Conservation (phyloP, 1,139 yeast genomes). For the Lodderomyces margitis region DNA sequence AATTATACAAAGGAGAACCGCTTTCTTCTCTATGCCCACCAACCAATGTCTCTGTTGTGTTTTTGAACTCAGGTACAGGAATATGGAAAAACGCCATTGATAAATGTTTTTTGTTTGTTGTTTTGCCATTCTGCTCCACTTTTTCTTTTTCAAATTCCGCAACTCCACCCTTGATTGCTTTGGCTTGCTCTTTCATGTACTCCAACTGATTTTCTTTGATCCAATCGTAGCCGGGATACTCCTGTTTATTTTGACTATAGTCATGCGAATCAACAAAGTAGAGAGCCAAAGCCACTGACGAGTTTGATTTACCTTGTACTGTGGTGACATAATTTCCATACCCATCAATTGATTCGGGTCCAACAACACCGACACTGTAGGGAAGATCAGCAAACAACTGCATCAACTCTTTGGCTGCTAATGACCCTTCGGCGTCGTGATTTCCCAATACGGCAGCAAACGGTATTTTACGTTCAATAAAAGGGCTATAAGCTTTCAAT, state of each 20-base stretch:
- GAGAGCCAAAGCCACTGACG: constrained; percentile 54
- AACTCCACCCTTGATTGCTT: constrained; percentile 9
- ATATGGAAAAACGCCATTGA: constrained; percentile 93
- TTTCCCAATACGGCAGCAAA: constrained; percentile 63
- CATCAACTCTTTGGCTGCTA: constrained; percentile 55
- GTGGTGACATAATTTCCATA: constrained; percentile 74
- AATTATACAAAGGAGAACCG: constrained; percentile 72
- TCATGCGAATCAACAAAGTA: constrained; percentile 84
- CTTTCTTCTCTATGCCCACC: constrained; percentile 71
- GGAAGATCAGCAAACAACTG: constrained; percentile 57
- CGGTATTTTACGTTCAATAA: constrained; percentile 65
- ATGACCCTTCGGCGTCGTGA: constrained; percentile 79
- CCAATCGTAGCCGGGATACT: constrained; percentile 83
- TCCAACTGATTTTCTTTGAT: constrained; percentile 69
- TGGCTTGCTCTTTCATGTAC: constrained; percentile 46
- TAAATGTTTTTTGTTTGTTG: constrained; percentile 38
- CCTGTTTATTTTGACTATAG: constrained; percentile 61
- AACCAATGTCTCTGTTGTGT: constrained; percentile 41
- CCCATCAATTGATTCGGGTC: constrained; percentile 70
- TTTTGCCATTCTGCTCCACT: constrained; percentile 1
- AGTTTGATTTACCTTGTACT: constrained; percentile 41
- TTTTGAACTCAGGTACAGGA: constrained; percentile 80
- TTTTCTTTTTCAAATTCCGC: constrained; percentile 25
- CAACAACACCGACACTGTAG: constrained; percentile 57
- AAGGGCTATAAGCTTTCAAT: constrained; percentile 71